Base-by-base conservation (phyloP, 371 early-diverging fungal genomes). In the Actinomortierella ambigua region DNA sequence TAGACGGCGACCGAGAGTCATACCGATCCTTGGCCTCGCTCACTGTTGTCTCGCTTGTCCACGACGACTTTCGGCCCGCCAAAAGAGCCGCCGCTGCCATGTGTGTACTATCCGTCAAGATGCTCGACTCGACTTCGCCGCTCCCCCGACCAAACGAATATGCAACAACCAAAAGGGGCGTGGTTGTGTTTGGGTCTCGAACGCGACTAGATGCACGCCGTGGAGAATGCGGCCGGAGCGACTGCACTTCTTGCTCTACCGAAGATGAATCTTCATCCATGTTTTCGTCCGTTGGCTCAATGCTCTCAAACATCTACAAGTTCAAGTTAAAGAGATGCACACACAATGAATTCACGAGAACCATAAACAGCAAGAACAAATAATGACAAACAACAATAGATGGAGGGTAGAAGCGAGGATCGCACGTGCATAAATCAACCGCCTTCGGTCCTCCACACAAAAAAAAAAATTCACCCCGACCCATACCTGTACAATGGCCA, bases 401-500 rank as follows among this genome's bases (percentile, higher is more conserved):
- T 4, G n/a, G 15, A 20, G 4, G 15, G 44, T 4, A 6, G 13
- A 44, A 44, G 44, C 13, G 44, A 44, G 44, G 44, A 20, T n/a
- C 44, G 44, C 20, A 20, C 44, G 13, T 44, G 41, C 41, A 41
- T 41, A 41, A 8, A 41, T 15, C 8, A 8, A 41, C 41, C 8
- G 9, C 20, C 20, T 44, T 13, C 20, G 4, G 15, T 44, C 20
- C 44, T 44, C 41, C 41, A 9, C 9, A 46, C 46, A 18, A 3
- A 17, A 46, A 15, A 15, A 46, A 17, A 5, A 8, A 22, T 22
- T 22, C 11, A n/a, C n/a, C n/a, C n/a, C n/a, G n/a, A n/a, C n/a
- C n/a, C 22, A 57, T 59, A 68, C 71, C 56, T 70, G 71, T 14
- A 70, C 51, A 24, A 70, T 70, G 2, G 62, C 61, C 51, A 70